phyloP scores from a whole-genome alignment of 331 rosid genomes.

The Quercus lobata region DNA sequence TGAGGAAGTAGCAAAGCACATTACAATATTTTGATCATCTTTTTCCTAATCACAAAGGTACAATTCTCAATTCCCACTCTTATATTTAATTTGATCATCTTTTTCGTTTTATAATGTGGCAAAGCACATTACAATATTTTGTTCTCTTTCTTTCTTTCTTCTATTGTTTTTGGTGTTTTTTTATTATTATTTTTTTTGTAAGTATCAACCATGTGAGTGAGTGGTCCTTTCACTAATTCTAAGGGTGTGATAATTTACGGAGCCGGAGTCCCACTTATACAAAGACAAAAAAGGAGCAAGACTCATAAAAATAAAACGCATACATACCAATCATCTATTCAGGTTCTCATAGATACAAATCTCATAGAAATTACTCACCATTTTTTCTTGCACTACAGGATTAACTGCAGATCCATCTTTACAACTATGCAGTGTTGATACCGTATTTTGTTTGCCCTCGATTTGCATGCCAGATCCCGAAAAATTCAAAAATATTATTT shows the following conservation, averaged over 20 bases:
- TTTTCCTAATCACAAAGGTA: too few species aligned
- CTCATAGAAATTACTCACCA: too few species aligned
- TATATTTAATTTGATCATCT: neutral
- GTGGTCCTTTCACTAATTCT: constrained; percentile 40
- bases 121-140: neutral
- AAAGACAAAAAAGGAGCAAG: constrained; percentile 26
- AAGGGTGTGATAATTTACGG: constrained; percentile 31
- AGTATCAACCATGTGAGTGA: constrained; percentile 23
- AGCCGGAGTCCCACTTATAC: constrained; percentile 32
- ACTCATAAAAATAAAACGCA: too few species aligned
- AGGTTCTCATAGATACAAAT: too few species aligned
- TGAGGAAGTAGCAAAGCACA: constrained; percentile 70
- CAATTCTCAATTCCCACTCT: too few species aligned
- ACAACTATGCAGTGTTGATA: too few species aligned
- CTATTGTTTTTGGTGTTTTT: neutral
- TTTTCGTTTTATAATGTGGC: neutral
- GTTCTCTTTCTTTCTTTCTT: neutral
- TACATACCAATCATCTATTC: too few species aligned
- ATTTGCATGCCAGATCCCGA: too few species aligned
- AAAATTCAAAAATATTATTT: too few species aligned
- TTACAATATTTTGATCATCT: too few species aligned
- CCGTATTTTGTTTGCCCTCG: fast-evolving
- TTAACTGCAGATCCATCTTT: too few species aligned
- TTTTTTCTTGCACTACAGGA: too few species aligned
- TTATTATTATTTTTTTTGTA: neutral